Base-by-base conservation (phyloP, 305 asterid species). In the Fraxinus dipetala region DNA sequence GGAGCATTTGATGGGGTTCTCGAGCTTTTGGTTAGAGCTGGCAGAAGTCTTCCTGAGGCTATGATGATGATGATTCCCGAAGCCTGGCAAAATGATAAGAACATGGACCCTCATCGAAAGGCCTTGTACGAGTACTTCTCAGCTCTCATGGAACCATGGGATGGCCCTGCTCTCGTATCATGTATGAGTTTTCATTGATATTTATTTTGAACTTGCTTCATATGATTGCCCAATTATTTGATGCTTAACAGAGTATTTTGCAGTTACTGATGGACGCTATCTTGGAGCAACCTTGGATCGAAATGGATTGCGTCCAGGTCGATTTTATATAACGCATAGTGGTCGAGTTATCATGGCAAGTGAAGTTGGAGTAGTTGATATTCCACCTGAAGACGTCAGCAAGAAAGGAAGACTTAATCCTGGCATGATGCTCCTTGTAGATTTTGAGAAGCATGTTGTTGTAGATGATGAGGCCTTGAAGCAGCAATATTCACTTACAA, bases 1-100 rank as follows among this genome's bases (percentile, higher is more conserved):
- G 99, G 99, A 84, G 95, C 99, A 79, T 96, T 96, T 91, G 99
- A 96, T 78, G 99, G 99, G 76, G 99, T 94, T n/a, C 97, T 96
- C 78, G 99, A 96, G 93, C 97, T 96, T 85, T 88, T 94, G 89
- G 91, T 96, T 79, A 91, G 98, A 87, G 97, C 98, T 85, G 99
- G 99, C 79, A 92, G 99, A 91, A 95, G 97, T 87, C 97, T 96
- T 77, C 99, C 99, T 7, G 99, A 94, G 88, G 98, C 99, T 83
- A 81, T 96, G 34, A 96, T 96, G 98, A 96, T 95, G 98, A 91
- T 95, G 99, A 96, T 94, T 86, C 99, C 99, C 13, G 99, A 96
- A 89, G 99, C 98, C 80, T 96, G 99, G 99, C 99, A 96, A 85
- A 94, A 96, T 80, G 99, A 96, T 80, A 91, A 94, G 92, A 96